Conservation (phyloP, 768 basidiomycete genomes). For the Suillus sp. region DNA sequence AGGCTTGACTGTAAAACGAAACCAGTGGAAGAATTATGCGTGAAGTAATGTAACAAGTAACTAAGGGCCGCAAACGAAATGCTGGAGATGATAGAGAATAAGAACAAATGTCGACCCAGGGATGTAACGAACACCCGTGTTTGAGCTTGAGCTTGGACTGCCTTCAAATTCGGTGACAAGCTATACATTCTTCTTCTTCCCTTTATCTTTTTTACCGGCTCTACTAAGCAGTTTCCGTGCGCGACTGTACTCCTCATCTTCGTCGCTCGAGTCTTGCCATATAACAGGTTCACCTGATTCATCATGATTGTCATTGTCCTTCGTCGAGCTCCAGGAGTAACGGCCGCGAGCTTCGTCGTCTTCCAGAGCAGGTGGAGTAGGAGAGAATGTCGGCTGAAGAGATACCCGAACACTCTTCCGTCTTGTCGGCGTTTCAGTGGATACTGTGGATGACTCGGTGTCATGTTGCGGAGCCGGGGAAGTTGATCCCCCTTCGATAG, state of each 20-base stretch:
- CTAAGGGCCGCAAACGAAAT: neutral
- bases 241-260: slow-evolving; percentile 65
- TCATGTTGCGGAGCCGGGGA: slow-evolving; percentile 12
- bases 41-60: slow-evolving; percentile 5
- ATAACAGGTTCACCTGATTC: slow-evolving; percentile 37
- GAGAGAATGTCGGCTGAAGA: slow-evolving; percentile 72
- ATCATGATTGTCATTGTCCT: slow-evolving; percentile 9
- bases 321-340: slow-evolving; percentile 17
- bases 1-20: neutral
- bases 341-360: slow-evolving; percentile 27
- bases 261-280: slow-evolving; percentile 79
- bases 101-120: neutral
- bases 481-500: slow-evolving; percentile 34
- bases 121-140: neutral
- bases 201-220: slow-evolving; percentile 44
- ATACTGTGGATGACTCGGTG: slow-evolving; percentile 18
- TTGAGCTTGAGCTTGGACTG: neutral
- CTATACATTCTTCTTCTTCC: slow-evolving; percentile 18
- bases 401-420: slow-evolving; percentile 81
- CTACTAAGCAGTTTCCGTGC: slow-evolving; percentile 57
- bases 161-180: neutral
- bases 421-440: slow-evolving; percentile 29
- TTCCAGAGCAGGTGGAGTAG: slow-evolving; percentile 65
- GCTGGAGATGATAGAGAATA: neutral
- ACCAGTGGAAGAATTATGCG: neutral